Percentiles rank a stretch among this genome's conserved stretches.
Evolutionary conservation across 139 green algal genomes (phyloP).

Genomic region (Volvox africanus): DNA sequence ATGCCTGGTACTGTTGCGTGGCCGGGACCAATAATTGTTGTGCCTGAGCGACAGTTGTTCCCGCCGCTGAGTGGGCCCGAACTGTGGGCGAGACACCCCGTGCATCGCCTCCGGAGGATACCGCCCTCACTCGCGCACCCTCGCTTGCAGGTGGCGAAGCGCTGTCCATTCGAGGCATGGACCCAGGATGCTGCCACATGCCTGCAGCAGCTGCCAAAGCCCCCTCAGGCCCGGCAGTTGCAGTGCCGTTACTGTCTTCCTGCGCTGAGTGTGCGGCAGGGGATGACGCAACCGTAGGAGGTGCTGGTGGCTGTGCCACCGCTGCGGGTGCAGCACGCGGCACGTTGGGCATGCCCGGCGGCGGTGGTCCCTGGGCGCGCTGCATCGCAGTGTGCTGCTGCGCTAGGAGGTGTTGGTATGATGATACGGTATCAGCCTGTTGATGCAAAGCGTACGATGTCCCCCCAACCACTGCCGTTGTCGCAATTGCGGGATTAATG

Average conservation of each 20-base stretch:
- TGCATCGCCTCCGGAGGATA: not conserved
- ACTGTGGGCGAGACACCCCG: not conserved
- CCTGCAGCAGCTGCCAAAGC: not conserved
- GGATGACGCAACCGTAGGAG: not conserved
- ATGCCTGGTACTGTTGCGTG: conserved; percentile 2
- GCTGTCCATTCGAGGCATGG: not conserved
- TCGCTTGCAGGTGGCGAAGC: not conserved
- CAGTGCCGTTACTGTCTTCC: not conserved
- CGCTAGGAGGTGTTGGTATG: conserved; percentile 34
- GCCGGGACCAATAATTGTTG: not conserved
- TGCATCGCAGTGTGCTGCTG: conserved; percentile 33
- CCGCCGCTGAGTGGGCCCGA: not conserved
- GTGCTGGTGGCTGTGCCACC: not conserved
- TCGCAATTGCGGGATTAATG: not conserved
- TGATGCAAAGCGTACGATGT: not conserved
- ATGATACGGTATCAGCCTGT: not conserved
- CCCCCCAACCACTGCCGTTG: not conserved
- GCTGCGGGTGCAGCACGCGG: not conserved
- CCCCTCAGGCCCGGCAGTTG: not conserved
- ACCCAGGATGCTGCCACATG: not conserved
- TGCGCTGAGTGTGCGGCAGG: not conserved
- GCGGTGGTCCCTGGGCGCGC: conserved; percentile 18
- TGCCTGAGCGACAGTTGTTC: not conserved
- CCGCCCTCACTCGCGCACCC: not conserved
- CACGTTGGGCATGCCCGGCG: conserved; percentile 35